These are phyloP conservation scores for Penicillium bovifimosum DNA, from an alignment of 495 filamentous ascomycete genomes.

Conservation along the genomic window DNA sequence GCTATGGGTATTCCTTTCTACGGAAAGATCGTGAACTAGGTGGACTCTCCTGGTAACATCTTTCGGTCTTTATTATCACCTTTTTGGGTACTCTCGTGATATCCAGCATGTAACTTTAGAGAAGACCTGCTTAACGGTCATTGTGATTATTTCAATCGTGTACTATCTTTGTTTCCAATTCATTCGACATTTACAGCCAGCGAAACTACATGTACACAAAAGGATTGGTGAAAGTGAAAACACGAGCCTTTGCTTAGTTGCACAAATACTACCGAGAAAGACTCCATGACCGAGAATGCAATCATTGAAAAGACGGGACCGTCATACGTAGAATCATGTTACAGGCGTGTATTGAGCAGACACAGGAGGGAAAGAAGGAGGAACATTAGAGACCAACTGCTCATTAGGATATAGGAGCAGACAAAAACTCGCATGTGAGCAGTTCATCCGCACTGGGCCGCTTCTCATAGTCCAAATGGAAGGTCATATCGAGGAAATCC, in stretches of 20 bases:
- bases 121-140: conserved; percentile 25
- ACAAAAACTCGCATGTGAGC: conserved; percentile 71
- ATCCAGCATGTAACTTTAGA: conserved; percentile 34
- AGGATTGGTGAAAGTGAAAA: neutral
- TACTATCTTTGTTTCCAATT: conserved; percentile 23
- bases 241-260: neutral
- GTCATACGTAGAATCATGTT: conserved; percentile 17
- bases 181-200: conserved; percentile 13
- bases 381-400: neutral
- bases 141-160: conserved; percentile 23
- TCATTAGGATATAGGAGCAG: conserved; percentile 50
- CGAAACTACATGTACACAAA: conserved; percentile 4
- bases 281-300: neutral
- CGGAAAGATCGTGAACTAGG: conserved; percentile 58
- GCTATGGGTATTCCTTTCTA: conserved; percentile 78
- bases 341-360: conserved; percentile 4
- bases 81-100: conserved; percentile 12
- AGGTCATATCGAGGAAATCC: conserved; percentile 81
- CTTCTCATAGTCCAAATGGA: conserved; percentile 90
- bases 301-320: neutral
- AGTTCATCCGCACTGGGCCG: conserved; percentile 88
- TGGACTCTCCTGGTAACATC: neutral
- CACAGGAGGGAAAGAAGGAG: neutral
- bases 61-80: conserved; percentile 7
- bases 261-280: neutral